phyloP scores from a whole-genome alignment of 495 filamentous ascomycete species.

The Symbiotaphrina buchneri region DNA sequence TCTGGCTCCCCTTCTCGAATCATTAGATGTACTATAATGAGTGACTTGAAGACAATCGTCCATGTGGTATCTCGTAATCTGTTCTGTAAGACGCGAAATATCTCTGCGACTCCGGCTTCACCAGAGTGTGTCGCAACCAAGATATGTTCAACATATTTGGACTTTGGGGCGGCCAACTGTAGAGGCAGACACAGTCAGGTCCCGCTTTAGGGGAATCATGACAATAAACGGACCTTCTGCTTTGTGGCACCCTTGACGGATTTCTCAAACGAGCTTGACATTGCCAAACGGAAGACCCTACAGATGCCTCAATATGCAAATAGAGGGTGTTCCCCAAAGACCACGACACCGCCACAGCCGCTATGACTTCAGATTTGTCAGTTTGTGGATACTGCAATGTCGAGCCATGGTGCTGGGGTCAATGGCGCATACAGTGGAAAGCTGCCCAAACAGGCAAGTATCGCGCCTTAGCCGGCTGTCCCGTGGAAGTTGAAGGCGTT shows the following conservation, averaged over 20 bases:
- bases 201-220: neutral
- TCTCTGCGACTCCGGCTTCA: conserved; percentile 86
- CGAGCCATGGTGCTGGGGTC: too few relatives aligned
- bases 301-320: too few relatives aligned
- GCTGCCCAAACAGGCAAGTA: too few relatives aligned
- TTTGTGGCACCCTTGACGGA: conserved; percentile 22
- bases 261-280: conserved; percentile 22
- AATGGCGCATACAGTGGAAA: too few relatives aligned
- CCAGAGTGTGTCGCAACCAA: conserved; percentile 86
- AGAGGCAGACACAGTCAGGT: conserved; percentile 4
- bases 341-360: too few relatives aligned
- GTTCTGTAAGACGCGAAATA: conserved; percentile 77
- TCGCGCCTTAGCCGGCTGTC: too few relatives aligned
- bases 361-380: too few relatives aligned
- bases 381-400: too few relatives aligned
- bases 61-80: conserved; percentile 88
- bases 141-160: conserved; percentile 98
- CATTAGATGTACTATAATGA: conserved; percentile 94
- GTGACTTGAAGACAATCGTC: conserved; percentile 88
- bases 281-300: too few relatives aligned
- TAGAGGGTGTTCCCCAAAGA: too few relatives aligned
- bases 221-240: conserved; percentile 3
- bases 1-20: conserved; percentile 85
- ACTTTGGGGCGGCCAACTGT: conserved; percentile 88
- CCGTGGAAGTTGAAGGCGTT: too few relatives aligned